Conservation (phyloP, 2,329 filamentous ascomycete genomes). For the Alternaria gansuensis region DNA sequence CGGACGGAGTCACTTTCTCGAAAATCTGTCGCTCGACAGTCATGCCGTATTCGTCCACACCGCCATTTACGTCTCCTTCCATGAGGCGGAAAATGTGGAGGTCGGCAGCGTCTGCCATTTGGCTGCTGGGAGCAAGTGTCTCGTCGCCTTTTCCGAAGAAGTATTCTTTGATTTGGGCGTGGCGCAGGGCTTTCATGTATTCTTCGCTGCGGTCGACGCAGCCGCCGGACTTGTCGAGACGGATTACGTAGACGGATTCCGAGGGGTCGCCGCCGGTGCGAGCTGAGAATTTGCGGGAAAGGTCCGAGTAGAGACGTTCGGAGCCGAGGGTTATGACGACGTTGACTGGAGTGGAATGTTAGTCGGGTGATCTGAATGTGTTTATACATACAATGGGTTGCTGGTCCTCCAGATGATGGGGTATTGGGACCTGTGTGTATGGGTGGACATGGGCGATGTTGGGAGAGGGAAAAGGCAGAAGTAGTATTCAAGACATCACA, state of each 20-base stretch:
- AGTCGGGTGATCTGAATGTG: constrained; percentile 23
- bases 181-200: constrained; percentile 77
- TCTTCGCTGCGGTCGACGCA: constrained; percentile 77
- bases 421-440: background rate
- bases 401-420: background rate
- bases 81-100: constrained; percentile 76
- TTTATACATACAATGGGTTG: constrained; percentile 10
- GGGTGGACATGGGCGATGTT: background rate
- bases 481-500: constrained; percentile 37
- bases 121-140: constrained; percentile 84
- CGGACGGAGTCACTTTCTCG: constrained; percentile 70
- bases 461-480: background rate
- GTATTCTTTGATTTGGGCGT: constrained; percentile 85
- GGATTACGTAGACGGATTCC: constrained; percentile 77
- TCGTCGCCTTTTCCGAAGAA: constrained; percentile 83
- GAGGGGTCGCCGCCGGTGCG: constrained; percentile 59
- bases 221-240: constrained; percentile 84
- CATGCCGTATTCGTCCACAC: constrained; percentile 22
- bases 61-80: constrained; percentile 60
- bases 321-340: constrained; percentile 84
- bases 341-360: constrained; percentile 66
- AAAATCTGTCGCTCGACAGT: constrained; percentile 57
- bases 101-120: constrained; percentile 79
- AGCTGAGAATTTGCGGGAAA: constrained; percentile 72
- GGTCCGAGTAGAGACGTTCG: constrained; percentile 76